A percentile compares a stretch with the other conserved stretches of the same genome.
Evolutionary conservation across 352 stramenopile species (phyloP).

Genomic region (Albugo laibachii): DNA sequence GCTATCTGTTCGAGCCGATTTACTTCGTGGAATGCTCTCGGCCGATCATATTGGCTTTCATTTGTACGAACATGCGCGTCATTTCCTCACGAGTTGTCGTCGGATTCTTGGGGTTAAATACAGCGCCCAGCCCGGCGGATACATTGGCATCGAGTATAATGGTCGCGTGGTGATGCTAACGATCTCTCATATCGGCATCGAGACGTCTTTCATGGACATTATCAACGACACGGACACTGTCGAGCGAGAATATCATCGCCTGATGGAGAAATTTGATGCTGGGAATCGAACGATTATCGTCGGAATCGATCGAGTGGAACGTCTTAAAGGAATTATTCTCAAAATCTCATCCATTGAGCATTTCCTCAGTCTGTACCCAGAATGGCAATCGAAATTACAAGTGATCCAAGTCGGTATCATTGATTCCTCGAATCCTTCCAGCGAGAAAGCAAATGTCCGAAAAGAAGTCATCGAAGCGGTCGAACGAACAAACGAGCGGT

Average conservation of each 20-base stretch:
- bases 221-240: slow-evolving; percentile 37
- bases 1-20: slow-evolving; percentile 89
- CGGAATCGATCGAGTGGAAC: slow-evolving; percentile 89
- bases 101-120: slow-evolving; percentile 77
- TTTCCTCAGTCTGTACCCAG: slow-evolving; percentile 75
- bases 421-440: slow-evolving; percentile 39
- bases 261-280: slow-evolving; percentile 29
- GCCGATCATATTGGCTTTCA: slow-evolving; percentile 97
- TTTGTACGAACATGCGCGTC: slow-evolving; percentile 93
- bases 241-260: slow-evolving; percentile 16
- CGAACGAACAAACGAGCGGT: slow-evolving; percentile 53
- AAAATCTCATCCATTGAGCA: slow-evolving; percentile 93
- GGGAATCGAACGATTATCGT: slow-evolving; percentile 72
- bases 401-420: slow-evolving; percentile 69
- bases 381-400: slow-evolving; percentile 71
- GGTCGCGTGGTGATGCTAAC: slow-evolving; percentile 92
- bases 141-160: slow-evolving; percentile 93
- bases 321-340: slow-evolving; percentile 92
- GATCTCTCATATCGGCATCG: slow-evolving; percentile 95
- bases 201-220: slow-evolving; percentile 73
- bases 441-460: slow-evolving; percentile 39
- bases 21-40: slow-evolving; percentile 92
- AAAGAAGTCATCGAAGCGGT: slow-evolving; percentile 34
- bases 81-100: slow-evolving; percentile 94
- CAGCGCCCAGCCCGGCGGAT: slow-evolving; percentile 78